Evolutionary conservation across 116 monocot genomes (phyloP).

Genomic region (Papilionanthe hybrid): DNA sequence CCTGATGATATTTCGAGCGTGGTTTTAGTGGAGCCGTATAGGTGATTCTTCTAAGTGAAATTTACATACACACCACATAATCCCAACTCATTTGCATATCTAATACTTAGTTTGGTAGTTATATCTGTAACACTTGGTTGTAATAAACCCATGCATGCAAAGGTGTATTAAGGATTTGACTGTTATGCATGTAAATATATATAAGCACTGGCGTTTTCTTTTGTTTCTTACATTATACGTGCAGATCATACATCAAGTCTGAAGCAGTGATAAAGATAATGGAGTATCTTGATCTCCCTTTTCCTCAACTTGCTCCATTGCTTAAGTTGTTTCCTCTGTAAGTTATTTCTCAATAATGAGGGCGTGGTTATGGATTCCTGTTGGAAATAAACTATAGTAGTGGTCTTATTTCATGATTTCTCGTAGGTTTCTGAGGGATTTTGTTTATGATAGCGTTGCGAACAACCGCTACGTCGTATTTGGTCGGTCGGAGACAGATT

Average conservation of each 20-base stretch:
- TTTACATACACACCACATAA: no score
- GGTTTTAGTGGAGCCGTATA: conserved; percentile 72
- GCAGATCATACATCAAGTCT: conserved; percentile 82
- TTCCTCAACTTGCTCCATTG: conserved; percentile 74
- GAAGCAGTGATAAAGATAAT: conserved; percentile 93
- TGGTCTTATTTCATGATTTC: not conserved
- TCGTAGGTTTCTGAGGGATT: conserved; percentile 73
- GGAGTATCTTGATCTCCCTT: conserved; percentile 79
- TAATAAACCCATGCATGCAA: no score
- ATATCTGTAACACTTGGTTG: no score
- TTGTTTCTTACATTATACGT: not conserved
- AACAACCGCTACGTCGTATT: conserved; percentile 76
- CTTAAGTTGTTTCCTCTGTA: conserved; percentile 61
- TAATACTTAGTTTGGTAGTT: no score
- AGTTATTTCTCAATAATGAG: conserved; percentile 9
- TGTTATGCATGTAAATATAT: no score
- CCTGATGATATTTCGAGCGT: conserved; percentile 97
- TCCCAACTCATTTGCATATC: no score
- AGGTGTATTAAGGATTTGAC: no score
- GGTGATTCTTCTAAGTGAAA: conserved; percentile 18
- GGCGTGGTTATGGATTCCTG: not conserved
- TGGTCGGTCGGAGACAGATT: conserved; percentile 56
- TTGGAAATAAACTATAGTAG: not conserved
- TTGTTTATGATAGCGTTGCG: conserved; percentile 78
- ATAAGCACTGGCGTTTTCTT: not conserved